phyloP scores from a whole-genome alignment of 2,329 filamentous ascomycete species.

The Stenocarpella maydis region DNA sequence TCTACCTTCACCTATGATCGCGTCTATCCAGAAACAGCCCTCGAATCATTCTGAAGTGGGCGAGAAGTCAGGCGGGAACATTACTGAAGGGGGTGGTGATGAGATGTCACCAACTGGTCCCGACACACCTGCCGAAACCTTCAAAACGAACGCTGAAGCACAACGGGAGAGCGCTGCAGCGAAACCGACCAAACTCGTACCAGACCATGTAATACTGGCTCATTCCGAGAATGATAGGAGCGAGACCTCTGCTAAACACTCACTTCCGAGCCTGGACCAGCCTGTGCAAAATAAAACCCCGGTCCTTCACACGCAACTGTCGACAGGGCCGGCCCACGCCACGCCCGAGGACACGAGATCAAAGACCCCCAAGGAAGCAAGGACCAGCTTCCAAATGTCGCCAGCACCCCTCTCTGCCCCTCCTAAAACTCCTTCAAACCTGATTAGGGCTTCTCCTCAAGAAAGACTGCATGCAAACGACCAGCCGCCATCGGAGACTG shows the following conservation, averaged over 20 bases:
- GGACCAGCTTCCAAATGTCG: neutral
- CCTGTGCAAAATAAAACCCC: neutral
- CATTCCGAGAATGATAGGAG: neutral
- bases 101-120: neutral
- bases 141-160: neutral
- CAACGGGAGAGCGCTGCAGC: neutral
- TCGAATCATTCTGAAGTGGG: neutral
- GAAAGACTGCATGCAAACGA: neutral
- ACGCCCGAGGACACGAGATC: neutral
- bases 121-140: neutral
- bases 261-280: neutral
- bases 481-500: neutral
- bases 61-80: neutral
- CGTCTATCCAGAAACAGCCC: neutral
- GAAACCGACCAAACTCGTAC: neutral
- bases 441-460: neutral
- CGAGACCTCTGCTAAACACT: neutral
- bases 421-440: neutral
- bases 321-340: neutral
- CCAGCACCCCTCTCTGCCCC: neutral
- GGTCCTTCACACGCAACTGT: neutral
- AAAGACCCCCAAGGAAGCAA: neutral
- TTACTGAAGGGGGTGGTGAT: neutral
- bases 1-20: slow-evolving; percentile 34
- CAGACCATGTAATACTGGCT: neutral